A percentile compares a stretch with the other conserved stretches of the same genome.
These are phyloP conservation scores for Amphichorda felina DNA, from an alignment of 2,329 filamentous ascomycete species.

Conservation along the genomic window DNA sequence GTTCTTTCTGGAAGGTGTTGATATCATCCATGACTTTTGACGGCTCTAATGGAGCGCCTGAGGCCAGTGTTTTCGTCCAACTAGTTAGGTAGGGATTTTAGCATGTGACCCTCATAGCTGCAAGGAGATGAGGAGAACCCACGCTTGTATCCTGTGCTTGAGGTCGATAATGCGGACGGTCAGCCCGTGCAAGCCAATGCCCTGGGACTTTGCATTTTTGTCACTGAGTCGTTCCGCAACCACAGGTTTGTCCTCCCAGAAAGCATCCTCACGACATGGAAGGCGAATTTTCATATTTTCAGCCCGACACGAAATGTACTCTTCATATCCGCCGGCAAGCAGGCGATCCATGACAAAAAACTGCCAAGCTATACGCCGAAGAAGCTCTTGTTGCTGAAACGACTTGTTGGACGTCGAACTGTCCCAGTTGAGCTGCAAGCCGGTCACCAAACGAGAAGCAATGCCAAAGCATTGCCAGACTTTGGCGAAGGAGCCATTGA, in stretches of 20 bases:
- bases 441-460: conserved; percentile 22
- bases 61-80: conserved; percentile 13
- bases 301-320: conserved; percentile 23
- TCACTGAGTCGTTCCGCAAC: conserved; percentile 18
- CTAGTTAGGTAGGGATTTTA: conserved; percentile 6
- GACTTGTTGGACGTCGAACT: conserved; percentile 13
- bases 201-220: conserved; percentile 10
- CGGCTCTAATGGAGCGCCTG: conserved; percentile 13
- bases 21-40: conserved; percentile 25
- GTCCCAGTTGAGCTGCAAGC: conserved; percentile 27
- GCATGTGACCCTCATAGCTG: neutral
- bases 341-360: conserved; percentile 24
- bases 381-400: conserved; percentile 22
- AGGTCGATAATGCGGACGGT: conserved; percentile 22
- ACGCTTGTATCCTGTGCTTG: conserved; percentile 23
- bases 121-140: conserved; percentile 6
- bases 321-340: conserved; percentile 26
- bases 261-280: conserved; percentile 20
- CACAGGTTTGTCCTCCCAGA: conserved; percentile 17
- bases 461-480: conserved; percentile 26
- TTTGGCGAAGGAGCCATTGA: conserved; percentile 23
- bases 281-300: conserved; percentile 25
- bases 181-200: conserved; percentile 19
- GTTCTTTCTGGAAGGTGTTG: conserved; percentile 21
- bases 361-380: conserved; percentile 24